Evolutionary conservation across 2,329 filamentous ascomycete genomes (phyloP), one percentile per base, ranked within the genome.

Genomic region (Fusarium torreyae): DNA sequence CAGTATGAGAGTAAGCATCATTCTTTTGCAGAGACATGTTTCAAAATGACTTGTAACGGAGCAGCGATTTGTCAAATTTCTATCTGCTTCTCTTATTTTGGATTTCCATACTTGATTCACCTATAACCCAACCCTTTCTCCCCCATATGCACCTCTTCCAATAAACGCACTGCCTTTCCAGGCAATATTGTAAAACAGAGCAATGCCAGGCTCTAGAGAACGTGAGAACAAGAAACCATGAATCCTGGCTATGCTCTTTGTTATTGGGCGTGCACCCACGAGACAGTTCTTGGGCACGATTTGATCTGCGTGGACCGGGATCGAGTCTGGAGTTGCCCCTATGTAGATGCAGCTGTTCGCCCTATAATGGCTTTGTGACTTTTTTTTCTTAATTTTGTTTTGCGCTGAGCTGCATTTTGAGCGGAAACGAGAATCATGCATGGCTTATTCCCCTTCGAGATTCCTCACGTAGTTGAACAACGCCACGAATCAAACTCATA

Each of bases 21-120:
- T 42, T 20, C 44, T 8, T 44, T 17, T 2, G 28, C 24, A 39
- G 7, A 9, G 26, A 5, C 28, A 36, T 36, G 18, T 15, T 11
- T 15, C 22, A 46, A 20, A 14, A 9, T 13, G 7, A 17, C 20
- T 28, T 14, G 22, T 10, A 5, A 33, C 26, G 13, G 26, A 70
- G 42, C 40, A 40, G 44, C 26, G 45, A 50, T 45, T 68, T 40
- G 34, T 51, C 57, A 64, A 46, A 64, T 70, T 56, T 36, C 39
- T 62, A 60, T 63, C 46, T 46, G 46, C 66, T 55, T 50, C 11
- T 40, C 50, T 40, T 40, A 46, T 31, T 18, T 17, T 13, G 13
- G 15, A 20, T 60, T 31, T 50, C 38, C 62, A 39, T 68, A 57
- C 52, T 33, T 51, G 39, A 49, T 28, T 34, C 28, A 40, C 52